Evolutionary conservation across 495 filamentous ascomycete species (phyloP), one percentile per base, ranked within the genome.

Genomic region (Daldinia bambusicola): DNA sequence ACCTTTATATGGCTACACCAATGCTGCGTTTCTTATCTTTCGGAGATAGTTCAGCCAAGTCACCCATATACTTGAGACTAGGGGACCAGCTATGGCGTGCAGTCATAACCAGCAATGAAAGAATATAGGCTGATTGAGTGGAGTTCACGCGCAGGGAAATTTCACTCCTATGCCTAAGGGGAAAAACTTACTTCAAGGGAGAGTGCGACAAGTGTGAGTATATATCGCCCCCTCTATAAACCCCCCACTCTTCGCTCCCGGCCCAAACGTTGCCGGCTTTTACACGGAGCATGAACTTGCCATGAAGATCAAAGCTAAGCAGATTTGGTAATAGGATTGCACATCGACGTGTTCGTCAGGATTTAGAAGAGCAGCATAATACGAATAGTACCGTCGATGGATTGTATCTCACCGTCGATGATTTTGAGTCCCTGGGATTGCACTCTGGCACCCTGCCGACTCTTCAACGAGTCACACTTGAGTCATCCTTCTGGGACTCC

Each of bases 401-500:
- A 6, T 34, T 79, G 8, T 51, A 76, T 40, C 65, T 79, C 6
- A 76, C 69, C 1, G 62, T 70, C 1, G 72, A 75, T 7, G 77
- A 79, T 31, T 78, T 70, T 51, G 65, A 76, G 32, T 68, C 76
- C 31, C 45, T 79, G n/a, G 70, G 66, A 10, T 55, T 79, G 53
- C 77, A 79, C 36, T 72, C 77, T 0, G 74, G 67, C 8, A 79
- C 77, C 10, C 43, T 79, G 22, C 71, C 76, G 10, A 72, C 71
- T 26, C 22, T 76, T 53, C 68, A 66, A 22, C 71, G 77, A 8
- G 70, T 75, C 4, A 79, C 77, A 12, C 75, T 66, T 30, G 77
- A 79, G 61, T 77, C 74, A 48, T 71, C 62, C 14, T 76, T 77
- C 56, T 79, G 77, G 77, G 74, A 79, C 62, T 64, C 74, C 26